Evolutionary conservation across 129 eudicot species (phyloP), one percentile per base, ranked within the genome.

Genomic region (sunflower (Helianthus annuus)): DNA sequence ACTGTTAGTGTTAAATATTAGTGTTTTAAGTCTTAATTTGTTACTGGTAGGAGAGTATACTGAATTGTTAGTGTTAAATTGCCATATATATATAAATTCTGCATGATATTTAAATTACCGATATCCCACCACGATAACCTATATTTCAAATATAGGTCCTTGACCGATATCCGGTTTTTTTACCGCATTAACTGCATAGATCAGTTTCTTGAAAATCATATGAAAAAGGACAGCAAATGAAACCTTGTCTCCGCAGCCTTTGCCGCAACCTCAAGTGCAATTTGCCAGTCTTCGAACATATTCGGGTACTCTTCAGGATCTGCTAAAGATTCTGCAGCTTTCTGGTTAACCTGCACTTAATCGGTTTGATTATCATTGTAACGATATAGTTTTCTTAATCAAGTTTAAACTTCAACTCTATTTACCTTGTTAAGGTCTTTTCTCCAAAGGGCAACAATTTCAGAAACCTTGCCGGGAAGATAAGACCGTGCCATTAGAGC

Each of bases 281-380:
- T 68, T 88, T 94, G 96, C 98, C 98, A 94, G 59, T 94, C 96
- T 34, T 94, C 98, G 81, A 94, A 94, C 91, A 94, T 76, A 75
- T 94, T 94, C 14, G 98, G 86, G 82, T 94, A 94, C 78, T 94
- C 98, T 53, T 79, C 91, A 24, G 98, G 98, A 81, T 94, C 98
- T 49, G 98, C 98, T 76, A 90, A 85, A 69, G 98, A 88, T 74
- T 94, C 98, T 32, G 98, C 97, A 68, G 98, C 98, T 84, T 94
- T 94, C 77, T 80, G 91, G 80, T 94, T 94, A 66, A 94, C 86
- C 98, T 93, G 96, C 73, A 76, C 71, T 15, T 49, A 17, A 74
- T 79, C 66, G 44, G 1, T 32, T 32, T 27, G 19, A 60, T 13
- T 32, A 13, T 60, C 19, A 60, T 34, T 60, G 10, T 60, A 13